Evolutionary conservation across 768 basidiomycete genomes (phyloP), one percentile per base, ranked within the genome.

Genomic region (Hemileccinum impolitum): DNA sequence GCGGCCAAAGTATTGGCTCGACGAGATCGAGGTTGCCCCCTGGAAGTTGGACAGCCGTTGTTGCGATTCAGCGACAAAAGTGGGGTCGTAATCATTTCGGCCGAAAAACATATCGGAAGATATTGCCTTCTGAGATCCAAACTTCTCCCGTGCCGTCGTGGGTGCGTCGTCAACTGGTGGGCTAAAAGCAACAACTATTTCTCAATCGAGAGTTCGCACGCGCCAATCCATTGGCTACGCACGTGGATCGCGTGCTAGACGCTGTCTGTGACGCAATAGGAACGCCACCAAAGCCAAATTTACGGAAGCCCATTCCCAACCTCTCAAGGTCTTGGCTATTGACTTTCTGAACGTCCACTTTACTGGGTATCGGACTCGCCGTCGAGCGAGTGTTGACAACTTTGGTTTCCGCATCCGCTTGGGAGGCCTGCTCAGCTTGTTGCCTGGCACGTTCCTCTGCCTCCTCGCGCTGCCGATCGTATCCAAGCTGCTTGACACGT

Each of bases 41-140:
- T 84, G 81, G 82, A 99, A 99, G 35, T 79, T 73, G 58, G 85
- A 80, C 36, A 97, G 73, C 3, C 95, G 84, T 11, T 77, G 70
- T 61, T 91, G 87, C 6, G 94, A 94, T 70, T 97, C 93, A 39
- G 75, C 70, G 36, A 79, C 60, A 4, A 82, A 75, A 32, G 66
- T 60, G 2, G 90, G 81, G 63, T 98, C 94, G 70, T 96, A 97
- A 18, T 83, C 68, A 42, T 88, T 87, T 36, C 95, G 81, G 19
- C 86, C 92, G 65, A 98, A 98, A 75, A 87, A 97, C 90, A 94
- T 93, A 63, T 98, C 96, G 4, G 93, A 95, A 6, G 94, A 97
- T 66, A 99, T 99, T 46, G 81, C 93, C 65, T 97, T 99, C 66
- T 98, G 96, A 51, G 62, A 67, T 2, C 92, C 90, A 66, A 98